Evolutionary conservation across 805 yeast genomes (phyloP).

Genomic region (Pichia gijzeniarum): DNA sequence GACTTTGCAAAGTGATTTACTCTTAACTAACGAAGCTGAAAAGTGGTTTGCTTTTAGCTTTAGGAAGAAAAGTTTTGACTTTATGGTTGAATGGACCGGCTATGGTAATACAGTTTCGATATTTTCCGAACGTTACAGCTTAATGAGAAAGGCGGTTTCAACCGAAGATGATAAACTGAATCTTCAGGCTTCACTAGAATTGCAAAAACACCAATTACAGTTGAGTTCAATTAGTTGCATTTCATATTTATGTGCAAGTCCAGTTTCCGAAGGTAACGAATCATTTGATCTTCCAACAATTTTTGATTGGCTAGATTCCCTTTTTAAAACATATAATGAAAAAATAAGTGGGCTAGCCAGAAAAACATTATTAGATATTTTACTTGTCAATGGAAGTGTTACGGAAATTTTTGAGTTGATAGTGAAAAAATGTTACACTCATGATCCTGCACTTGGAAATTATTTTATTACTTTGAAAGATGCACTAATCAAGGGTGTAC

Average conservation of each 20-base stretch:
- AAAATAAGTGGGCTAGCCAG: conserved; percentile 57
- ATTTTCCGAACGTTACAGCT: conserved; percentile 59
- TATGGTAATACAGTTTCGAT: conserved; percentile 60
- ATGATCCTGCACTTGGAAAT: conserved; percentile 49
- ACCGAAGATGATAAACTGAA: conserved; percentile 38
- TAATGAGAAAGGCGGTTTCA: conserved; percentile 41
- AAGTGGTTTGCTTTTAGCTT: conserved; percentile 82
- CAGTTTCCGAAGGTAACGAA: conserved; percentile 43
- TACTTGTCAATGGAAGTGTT: conserved; percentile 52
- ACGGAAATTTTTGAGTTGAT: conserved; percentile 50
- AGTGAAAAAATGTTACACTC: conserved; percentile 63
- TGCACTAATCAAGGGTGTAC: conserved; percentile 45
- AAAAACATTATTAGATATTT: conserved; percentile 61
- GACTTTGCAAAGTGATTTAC: conserved; percentile 55
- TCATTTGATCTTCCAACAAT: conserved; percentile 68
- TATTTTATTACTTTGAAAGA: conserved; percentile 71
- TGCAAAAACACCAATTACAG: conserved; percentile 67
- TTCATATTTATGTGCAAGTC: conserved; percentile 77
- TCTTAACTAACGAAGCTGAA: conserved; percentile 37
- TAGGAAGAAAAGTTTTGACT: conserved; percentile 73
- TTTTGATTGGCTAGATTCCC: conserved; percentile 73
- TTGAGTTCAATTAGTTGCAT: conserved; percentile 72
- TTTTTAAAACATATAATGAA: conserved; percentile 55
- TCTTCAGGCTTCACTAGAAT: conserved; percentile 69
- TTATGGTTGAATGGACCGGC: conserved; percentile 92